These are phyloP conservation scores for Coemansia sp. DNA, from an alignment of 192 early-diverging fungal species.

Conservation along the genomic window DNA sequence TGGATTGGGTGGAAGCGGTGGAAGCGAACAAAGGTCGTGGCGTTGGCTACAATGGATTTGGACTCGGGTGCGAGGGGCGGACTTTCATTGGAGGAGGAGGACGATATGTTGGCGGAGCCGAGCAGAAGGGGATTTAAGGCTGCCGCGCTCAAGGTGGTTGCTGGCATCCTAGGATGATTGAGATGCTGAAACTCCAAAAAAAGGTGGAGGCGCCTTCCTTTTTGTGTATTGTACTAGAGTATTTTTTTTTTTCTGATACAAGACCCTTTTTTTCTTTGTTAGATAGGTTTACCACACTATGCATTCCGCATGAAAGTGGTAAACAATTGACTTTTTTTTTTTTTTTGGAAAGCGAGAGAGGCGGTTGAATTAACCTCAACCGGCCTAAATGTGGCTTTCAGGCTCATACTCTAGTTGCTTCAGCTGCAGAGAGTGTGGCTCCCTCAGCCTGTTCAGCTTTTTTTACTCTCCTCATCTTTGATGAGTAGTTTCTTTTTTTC, in stretches of 20 bases:
- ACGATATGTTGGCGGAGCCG: not conserved
- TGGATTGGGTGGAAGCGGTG: slow-evolving; percentile 61
- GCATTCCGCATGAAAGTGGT: not conserved
- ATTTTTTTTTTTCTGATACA: too few relatives aligned
- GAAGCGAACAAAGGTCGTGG: slow-evolving; percentile 57
- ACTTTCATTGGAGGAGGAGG: slow-evolving; percentile 17
- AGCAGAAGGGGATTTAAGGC: slow-evolving; percentile 6
- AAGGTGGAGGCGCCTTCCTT: not conserved
- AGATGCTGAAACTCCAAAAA: not conserved
- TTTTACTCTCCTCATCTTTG: not conserved
- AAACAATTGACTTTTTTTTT: not conserved
- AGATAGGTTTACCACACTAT: not conserved
- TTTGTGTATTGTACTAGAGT: slow-evolving; percentile 3
- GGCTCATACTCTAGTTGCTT: not conserved
- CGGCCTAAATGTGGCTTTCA: not conserved
- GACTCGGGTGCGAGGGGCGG: slow-evolving; percentile 22
- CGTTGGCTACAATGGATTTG: slow-evolving; percentile 61
- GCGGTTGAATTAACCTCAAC: not conserved
- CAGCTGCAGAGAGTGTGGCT: not conserved
- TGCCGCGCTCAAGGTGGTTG: not conserved
- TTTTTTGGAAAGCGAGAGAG: not conserved
- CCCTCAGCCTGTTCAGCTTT: not conserved
- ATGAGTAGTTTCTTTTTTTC: not conserved
- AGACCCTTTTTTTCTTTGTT: not conserved
- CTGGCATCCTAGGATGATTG: slow-evolving; percentile 5